Conservation (phyloP, 768 basidiomycete species). For the Mrakia hoshinonis region DNA sequence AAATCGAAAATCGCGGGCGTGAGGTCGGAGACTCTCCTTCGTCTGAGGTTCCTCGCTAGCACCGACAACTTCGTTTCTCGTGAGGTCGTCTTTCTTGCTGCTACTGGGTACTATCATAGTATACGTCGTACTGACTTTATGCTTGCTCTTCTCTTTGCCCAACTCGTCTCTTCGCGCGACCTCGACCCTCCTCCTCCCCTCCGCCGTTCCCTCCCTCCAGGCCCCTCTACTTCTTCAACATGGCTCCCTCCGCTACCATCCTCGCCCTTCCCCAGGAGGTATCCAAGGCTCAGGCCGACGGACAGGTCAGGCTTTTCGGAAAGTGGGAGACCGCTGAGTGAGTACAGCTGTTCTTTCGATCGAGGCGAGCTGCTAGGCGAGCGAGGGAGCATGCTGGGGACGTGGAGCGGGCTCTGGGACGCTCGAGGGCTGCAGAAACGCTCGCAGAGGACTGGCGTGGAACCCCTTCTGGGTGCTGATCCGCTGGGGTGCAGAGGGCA, state of each 20-base stretch:
- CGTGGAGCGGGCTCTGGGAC: neutral
- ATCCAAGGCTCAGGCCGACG: conserved; percentile 43
- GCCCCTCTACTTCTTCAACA: conserved; percentile 1
- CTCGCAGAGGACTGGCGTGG: too few species aligned
- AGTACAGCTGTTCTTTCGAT: conserved; percentile 41
- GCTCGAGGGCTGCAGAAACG: neutral
- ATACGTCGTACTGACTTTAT: neutral
- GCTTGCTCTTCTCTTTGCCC: neutral
- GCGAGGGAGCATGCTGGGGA: too few species aligned
- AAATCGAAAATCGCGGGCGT: too few species aligned
- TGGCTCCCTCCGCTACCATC: conserved; percentile 30
- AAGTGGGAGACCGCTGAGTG: conserved; percentile 99
- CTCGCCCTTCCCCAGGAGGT: conserved; percentile 40
- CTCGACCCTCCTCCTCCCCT: neutral
- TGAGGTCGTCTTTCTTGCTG: too few species aligned
- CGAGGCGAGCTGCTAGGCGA: too few species aligned
- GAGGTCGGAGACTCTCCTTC: neutral
- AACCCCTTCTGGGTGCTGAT: too few species aligned
- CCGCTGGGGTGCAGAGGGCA: neutral
- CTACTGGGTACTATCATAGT: too few species aligned
- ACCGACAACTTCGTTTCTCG: neutral
- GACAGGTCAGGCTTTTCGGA: conserved; percentile 81
- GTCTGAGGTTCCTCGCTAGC: too few species aligned
- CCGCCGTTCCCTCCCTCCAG: neutral
- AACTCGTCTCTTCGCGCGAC: neutral